A percentile compares a stretch with the other conserved stretches of the same genome.
Evolutionary conservation across 495 filamentous ascomycete genomes (phyloP).

Genomic region (Talaromyces liani): DNA sequence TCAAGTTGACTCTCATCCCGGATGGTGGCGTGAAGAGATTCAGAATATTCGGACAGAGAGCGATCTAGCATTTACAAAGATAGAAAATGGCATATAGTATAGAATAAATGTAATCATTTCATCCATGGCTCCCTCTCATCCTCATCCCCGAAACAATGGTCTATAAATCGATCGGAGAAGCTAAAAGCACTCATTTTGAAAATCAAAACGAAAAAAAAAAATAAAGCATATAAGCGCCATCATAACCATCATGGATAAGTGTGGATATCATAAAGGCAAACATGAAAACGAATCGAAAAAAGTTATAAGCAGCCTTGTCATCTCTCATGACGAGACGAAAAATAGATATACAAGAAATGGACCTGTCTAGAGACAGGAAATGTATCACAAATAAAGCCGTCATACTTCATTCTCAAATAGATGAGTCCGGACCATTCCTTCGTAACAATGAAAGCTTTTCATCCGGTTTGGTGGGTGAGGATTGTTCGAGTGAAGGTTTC

Average conservation of each 20-base stretch:
- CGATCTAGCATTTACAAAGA: conserved; percentile 4
- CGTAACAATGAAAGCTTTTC: background rate
- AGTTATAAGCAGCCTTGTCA: background rate
- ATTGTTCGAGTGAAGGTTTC: background rate
- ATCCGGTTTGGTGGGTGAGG: background rate
- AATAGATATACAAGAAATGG: background rate
- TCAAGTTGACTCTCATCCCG: conserved; percentile 85
- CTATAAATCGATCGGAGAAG: background rate
- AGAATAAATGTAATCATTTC: background rate
- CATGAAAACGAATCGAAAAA: background rate
- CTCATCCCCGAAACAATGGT: background rate
- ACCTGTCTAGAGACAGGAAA: background rate
- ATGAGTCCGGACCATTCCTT: background rate
- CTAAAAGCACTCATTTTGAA: background rate
- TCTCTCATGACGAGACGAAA: background rate
- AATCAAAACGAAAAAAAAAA: background rate
- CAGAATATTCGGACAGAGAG: conserved; percentile 67
- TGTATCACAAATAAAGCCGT: background rate
- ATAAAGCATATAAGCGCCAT: conserved; percentile 8
- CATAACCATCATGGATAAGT: conserved; percentile 15
- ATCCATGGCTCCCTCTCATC: background rate
- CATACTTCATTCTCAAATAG: background rate
- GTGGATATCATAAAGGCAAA: conserved; percentile 5
- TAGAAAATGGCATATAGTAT: background rate
- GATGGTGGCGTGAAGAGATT: conserved; percentile 89